These are phyloP conservation scores for Nakazawaea pomicola DNA, from an alignment of 805 yeast species.

Conservation along the genomic window DNA sequence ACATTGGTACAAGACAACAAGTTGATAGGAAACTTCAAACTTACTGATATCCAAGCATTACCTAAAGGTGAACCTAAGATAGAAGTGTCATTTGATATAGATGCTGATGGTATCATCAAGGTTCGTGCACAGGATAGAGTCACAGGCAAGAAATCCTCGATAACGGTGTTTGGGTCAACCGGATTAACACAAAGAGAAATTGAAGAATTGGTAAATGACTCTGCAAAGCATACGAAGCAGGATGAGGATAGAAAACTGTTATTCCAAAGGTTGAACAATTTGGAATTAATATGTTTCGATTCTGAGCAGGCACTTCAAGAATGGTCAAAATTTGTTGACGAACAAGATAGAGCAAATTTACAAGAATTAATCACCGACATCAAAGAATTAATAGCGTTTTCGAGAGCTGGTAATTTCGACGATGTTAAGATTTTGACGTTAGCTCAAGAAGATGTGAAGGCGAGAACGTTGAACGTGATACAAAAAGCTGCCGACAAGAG, in stretches of 20 bases:
- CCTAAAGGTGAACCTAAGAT: constrained; percentile 89
- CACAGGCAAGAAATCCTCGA: constrained; percentile 88
- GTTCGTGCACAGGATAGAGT: constrained; percentile 93
- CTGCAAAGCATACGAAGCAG: constrained; percentile 82
- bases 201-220: constrained; percentile 86
- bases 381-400: constrained; percentile 23
- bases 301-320: constrained; percentile 27
- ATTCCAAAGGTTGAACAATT: constrained; percentile 74
- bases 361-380: constrained; percentile 20
- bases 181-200: constrained; percentile 88
- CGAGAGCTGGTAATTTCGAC: constrained; percentile 24
- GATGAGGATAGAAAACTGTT: constrained; percentile 84
- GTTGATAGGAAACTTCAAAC: constrained; percentile 89
- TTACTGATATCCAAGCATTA: constrained; percentile 85
- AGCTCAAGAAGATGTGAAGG: constrained; percentile 30
- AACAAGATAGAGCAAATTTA: constrained; percentile 15
- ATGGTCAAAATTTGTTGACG: constrained; percentile 18
- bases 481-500: constrained; percentile 23
- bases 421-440: constrained; percentile 25
- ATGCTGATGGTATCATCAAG: constrained; percentile 95
- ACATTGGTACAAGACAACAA: constrained; percentile 94
- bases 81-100: constrained; percentile 91
- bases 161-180: constrained; percentile 94
- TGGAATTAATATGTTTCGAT: constrained; percentile 31
- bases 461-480: constrained; percentile 22